A percentile compares a stretch with the other conserved stretches of the same genome.
These are phyloP conservation scores for Hypoxylon crocopeplum DNA, from an alignment of 495 filamentous ascomycete genomes.

Conservation along the genomic window DNA sequence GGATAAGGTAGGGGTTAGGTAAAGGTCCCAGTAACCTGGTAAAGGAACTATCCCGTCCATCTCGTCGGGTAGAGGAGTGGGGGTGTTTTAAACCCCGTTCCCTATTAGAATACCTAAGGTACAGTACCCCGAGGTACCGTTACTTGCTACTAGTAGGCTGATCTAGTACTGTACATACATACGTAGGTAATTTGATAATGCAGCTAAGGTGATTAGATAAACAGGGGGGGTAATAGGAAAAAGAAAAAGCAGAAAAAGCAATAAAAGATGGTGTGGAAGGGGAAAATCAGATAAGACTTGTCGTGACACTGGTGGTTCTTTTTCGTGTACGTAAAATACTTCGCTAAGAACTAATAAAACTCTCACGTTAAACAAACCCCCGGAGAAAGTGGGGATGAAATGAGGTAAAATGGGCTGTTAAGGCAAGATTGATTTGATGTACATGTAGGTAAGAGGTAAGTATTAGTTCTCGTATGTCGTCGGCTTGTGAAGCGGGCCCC, in stretches of 20 bases:
- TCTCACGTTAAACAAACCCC: neutral
- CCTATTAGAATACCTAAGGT: too few relatives aligned
- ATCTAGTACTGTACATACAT: conserved; percentile 1
- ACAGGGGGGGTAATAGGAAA: neutral
- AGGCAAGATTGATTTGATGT: too few relatives aligned
- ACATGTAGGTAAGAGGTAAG: too few relatives aligned
- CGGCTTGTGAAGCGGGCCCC: conserved; percentile 13
- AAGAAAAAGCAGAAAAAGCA: neutral
- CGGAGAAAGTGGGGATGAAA: conserved; percentile 17
- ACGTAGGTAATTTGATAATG: neutral
- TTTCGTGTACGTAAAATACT: conserved; percentile 16
- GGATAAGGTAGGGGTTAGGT: conserved; percentile 29
- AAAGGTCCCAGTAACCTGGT: conserved; percentile 37
- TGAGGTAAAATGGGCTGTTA: too few relatives aligned
- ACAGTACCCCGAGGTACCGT: too few relatives aligned
- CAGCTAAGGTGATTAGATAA: neutral
- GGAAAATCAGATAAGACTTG: neutral
- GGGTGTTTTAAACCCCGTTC: neutral
- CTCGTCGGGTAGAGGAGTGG: conserved; percentile 15
- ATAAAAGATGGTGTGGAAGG: neutral
- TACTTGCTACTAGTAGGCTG: too few relatives aligned
- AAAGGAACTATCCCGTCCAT: neutral
- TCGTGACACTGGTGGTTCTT: neutral
- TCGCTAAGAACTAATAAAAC: neutral
- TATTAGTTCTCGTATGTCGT: too few relatives aligned